phyloP scores from a whole-genome alignment of 2,329 filamentous ascomycete genomes.

The Plectosphaerella sp. region DNA sequence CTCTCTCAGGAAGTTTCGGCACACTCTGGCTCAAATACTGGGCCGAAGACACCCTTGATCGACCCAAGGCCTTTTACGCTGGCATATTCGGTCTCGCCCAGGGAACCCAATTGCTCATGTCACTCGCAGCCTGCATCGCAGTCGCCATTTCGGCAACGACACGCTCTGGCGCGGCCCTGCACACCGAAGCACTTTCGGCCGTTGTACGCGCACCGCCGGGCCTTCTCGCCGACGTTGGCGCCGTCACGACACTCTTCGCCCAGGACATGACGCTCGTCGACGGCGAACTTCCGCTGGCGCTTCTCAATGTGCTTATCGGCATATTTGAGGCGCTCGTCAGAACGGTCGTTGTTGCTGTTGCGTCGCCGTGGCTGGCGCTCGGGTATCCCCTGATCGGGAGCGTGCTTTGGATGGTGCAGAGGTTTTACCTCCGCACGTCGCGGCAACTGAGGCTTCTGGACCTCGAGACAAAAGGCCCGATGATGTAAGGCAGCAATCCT shows the following conservation, averaged over 20 bases:
- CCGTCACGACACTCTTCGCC: slow-evolving; percentile 31
- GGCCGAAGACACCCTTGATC: slow-evolving; percentile 14
- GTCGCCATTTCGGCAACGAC: slow-evolving; percentile 15
- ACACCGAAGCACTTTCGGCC: slow-evolving; percentile 14
- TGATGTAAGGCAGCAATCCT: too few relatives aligned
- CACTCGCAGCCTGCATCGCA: slow-evolving; percentile 10
- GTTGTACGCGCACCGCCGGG: slow-evolving; percentile 25
- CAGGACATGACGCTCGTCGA: slow-evolving; percentile 32
- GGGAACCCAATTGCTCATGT: background rate
- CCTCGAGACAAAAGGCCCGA: slow-evolving; percentile 49
- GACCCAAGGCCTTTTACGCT: slow-evolving; percentile 11
- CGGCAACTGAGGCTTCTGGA: slow-evolving; percentile 52
- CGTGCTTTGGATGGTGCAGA: slow-evolving; percentile 43
- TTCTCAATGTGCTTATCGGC: slow-evolving; percentile 17
- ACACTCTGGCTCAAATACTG: slow-evolving; percentile 27
- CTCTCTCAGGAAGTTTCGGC: slow-evolving; percentile 14
- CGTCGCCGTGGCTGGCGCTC: slow-evolving; percentile 34
- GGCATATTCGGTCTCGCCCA: slow-evolving; percentile 15
- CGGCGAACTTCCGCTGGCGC: slow-evolving; percentile 21
- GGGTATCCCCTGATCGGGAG: slow-evolving; percentile 38
- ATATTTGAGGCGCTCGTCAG: slow-evolving; percentile 26
- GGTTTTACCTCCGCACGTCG: slow-evolving; percentile 51
- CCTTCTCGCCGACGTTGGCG: slow-evolving; percentile 32
- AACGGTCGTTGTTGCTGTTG: slow-evolving; percentile 34
- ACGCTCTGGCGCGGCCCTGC: slow-evolving; percentile 15